Conservation (phyloP, 352 stramenopile genomes). For the Pythium chondricola region DNA sequence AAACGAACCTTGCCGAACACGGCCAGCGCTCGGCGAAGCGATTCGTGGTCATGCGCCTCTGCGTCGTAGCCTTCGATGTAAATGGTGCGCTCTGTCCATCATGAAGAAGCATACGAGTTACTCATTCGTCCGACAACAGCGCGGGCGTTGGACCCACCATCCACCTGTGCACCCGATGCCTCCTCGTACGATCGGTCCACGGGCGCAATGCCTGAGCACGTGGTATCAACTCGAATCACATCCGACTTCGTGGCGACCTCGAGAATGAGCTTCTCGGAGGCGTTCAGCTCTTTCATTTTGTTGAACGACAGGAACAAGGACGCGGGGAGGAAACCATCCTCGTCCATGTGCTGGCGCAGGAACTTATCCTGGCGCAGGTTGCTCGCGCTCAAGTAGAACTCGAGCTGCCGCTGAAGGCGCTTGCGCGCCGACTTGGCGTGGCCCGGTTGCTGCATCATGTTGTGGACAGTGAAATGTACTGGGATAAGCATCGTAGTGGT, state of each 20-base stretch:
- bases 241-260: conserved; percentile 54
- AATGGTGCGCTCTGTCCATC: conserved; percentile 44
- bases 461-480: conserved; percentile 2
- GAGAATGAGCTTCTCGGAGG: conserved; percentile 47
- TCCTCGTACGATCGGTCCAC: conserved; percentile 25
- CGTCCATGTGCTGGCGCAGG: conserved; percentile 68
- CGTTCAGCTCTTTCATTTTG: conserved; percentile 39
- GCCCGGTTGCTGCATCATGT: conserved; percentile 1
- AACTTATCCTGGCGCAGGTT: conserved; percentile 81
- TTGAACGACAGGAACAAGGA: conserved; percentile 64
- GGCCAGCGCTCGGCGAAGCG: conserved; percentile 44
- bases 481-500: conserved; percentile 12
- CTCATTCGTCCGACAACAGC: too few species aligned
- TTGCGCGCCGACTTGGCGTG: conserved; percentile 55
- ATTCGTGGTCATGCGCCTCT: conserved; percentile 56
- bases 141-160: conserved; percentile 7
- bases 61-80: conserved; percentile 69
- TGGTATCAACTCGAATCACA: conserved; percentile 34
- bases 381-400: conserved; percentile 76
- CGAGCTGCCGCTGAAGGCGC: conserved; percentile 71
- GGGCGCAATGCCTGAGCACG: conserved; percentile 36
- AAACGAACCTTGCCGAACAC: conserved; percentile 50
- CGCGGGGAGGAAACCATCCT: conserved; percentile 44
- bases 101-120: not conserved
- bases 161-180: not conserved